These are phyloP conservation scores for Vickermania spadyakhi DNA, from an alignment of 208 protist species.

Conservation along the genomic window DNA sequence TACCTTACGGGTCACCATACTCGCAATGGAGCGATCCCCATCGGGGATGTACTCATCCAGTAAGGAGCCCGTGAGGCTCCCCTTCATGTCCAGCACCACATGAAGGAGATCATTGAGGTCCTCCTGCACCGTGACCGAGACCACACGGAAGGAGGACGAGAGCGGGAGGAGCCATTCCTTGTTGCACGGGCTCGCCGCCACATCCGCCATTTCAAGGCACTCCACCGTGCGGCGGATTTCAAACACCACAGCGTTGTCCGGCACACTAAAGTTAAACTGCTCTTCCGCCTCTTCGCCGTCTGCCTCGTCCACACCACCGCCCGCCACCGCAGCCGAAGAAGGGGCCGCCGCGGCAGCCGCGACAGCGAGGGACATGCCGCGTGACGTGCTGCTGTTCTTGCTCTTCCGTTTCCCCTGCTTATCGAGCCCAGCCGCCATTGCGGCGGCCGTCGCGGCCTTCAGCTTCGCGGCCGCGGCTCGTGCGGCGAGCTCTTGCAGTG, in stretches of 20 bases:
- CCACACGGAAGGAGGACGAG: conserved; percentile 56
- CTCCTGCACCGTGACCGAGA: conserved; percentile 24
- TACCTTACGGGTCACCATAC: conserved; percentile 47
- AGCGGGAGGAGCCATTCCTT: conserved; percentile 77
- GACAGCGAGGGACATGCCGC: background rate
- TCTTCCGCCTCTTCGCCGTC: conserved; percentile 12
- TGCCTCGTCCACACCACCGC: background rate
- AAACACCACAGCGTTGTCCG: conserved; percentile 75
- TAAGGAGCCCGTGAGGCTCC: conserved; percentile 45
- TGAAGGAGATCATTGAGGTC: conserved; percentile 58
- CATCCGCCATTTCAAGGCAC: conserved; percentile 58
- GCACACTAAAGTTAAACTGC: conserved; percentile 10
- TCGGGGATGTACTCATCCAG: conserved; percentile 53
- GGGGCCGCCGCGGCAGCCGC: conserved; percentile 4
- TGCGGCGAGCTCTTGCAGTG: background rate
- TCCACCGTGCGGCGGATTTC: conserved; percentile 54
- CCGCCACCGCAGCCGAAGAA: conserved; percentile 5
- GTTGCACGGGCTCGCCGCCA: conserved; percentile 59
- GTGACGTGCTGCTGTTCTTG: background rate
- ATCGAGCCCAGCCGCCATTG: background rate
- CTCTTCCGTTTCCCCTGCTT: background rate
- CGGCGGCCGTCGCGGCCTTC: background rate
- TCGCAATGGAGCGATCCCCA: conserved; percentile 47
- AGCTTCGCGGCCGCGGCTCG: background rate
- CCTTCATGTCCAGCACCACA: conserved; percentile 57